A percentile compares a stretch with the other conserved stretches of the same genome.
phyloP scores from a whole-genome alignment of 2,329 filamentous ascomycete genomes.

The Trichoderma gracile region DNA sequence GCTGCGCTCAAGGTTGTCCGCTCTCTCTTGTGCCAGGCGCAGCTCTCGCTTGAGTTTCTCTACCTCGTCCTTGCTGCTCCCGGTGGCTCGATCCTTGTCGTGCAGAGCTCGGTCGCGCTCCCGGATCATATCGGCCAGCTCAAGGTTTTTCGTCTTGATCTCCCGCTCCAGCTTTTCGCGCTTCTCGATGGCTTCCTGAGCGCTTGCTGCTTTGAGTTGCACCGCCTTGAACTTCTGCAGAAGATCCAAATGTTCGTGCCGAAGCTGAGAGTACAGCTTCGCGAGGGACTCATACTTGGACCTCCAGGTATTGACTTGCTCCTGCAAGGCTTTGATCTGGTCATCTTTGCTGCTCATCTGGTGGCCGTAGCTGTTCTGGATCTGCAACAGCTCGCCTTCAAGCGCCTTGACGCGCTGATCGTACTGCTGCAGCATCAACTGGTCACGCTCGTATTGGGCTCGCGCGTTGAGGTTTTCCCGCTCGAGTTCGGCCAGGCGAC shows the following conservation, averaged over 20 bases:
- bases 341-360: constrained; percentile 90
- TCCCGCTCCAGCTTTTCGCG: constrained; percentile 95
- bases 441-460: constrained; percentile 95
- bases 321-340: constrained; percentile 87
- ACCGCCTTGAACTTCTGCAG: constrained; percentile 95
- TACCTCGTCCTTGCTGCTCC: constrained; percentile 86
- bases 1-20: constrained; percentile 86
- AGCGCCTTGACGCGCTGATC: constrained; percentile 91
- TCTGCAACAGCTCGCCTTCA: constrained; percentile 79
- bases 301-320: constrained; percentile 97
- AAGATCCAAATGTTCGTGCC: constrained; percentile 91
- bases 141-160: constrained; percentile 99
- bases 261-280: constrained; percentile 94
- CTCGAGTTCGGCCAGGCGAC: constrained; percentile 91
- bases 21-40: constrained; percentile 85
- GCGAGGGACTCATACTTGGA: constrained; percentile 95
- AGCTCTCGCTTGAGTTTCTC: constrained; percentile 95
- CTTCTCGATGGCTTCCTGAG: constrained; percentile 92
- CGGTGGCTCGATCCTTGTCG: constrained; percentile 84
- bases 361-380: constrained; percentile 80
- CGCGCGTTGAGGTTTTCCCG: constrained; percentile 92
- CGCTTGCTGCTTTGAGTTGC: constrained; percentile 93
- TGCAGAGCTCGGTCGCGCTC: constrained; percentile 92
- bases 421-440: constrained; percentile 95
- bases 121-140: constrained; percentile 96